Conservation (phyloP, 257 asterid genomes). For the Cordia subcordata region DNA sequence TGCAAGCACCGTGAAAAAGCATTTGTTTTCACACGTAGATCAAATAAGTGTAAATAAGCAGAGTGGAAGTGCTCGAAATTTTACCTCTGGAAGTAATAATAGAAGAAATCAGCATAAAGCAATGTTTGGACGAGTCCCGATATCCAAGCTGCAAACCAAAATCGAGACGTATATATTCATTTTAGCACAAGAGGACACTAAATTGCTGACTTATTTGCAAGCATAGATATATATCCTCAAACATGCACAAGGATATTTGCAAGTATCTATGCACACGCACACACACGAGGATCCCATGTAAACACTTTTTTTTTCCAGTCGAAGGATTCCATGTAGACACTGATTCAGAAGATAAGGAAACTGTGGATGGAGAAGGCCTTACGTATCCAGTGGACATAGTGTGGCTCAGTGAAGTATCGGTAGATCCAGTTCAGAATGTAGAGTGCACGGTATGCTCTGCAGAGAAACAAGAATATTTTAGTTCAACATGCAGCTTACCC, state of each 20-base stretch:
- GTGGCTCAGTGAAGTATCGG: conserved; percentile 89
- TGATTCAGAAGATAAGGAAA: too few relatives aligned
- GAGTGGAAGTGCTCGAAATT: not conserved
- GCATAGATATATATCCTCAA: too few relatives aligned
- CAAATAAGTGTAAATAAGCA: not conserved
- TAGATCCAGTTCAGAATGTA: conserved; percentile 87
- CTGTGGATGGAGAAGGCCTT: conserved; percentile 8
- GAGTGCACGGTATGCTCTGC: conserved; percentile 76
- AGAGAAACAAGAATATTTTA: conserved; percentile 9
- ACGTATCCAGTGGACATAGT: conserved; percentile 84
- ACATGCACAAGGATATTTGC: not conserved
- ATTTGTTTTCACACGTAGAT: not conserved
- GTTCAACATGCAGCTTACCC: not conserved
- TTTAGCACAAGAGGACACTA: not conserved
- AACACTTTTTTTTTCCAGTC: too few relatives aligned
- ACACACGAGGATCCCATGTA: not conserved
- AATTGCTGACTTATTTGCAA: not conserved
- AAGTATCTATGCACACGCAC: not conserved
- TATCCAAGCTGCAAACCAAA: conserved; percentile 62
- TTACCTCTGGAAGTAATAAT: conserved; percentile 84
- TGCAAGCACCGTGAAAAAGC: conserved; percentile 20
- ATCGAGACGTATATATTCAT: not conserved
- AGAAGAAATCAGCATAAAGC: conserved; percentile 85
- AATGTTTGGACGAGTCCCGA: conserved; percentile 74
- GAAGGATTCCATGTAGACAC: too few relatives aligned